Base-by-base conservation (phyloP, 352 stramenopile species). In the Phytophthora meadii region DNA sequence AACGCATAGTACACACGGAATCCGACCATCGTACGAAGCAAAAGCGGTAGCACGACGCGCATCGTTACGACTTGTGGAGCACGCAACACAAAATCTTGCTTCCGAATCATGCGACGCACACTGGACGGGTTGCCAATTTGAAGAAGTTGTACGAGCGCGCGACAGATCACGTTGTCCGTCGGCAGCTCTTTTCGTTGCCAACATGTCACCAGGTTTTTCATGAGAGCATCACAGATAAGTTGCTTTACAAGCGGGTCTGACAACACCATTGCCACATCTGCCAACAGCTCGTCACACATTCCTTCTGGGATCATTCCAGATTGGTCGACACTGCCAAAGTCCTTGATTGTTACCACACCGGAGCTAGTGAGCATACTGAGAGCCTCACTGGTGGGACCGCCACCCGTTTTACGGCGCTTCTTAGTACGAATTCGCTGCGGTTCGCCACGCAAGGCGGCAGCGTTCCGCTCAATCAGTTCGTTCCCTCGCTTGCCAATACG, bases 241-340 rank as follows among this genome's bases (percentile, higher is more conserved):
- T 90, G 80, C 62, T 93, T 94, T 36, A 93, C 84, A 27, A 86
- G 74, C 7, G 88, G 84, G 46, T 96, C 88, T 6, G 75, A 84
- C 48, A 96, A 49, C 32, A 96, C 77, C 50, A 96, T 68, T 15
- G 85, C 84, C 1, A 93, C 76, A 65, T 96, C 88, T 14, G 85
- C 83, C 12, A 96, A 66, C 6, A 82, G 59, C 15, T 91, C 84
- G 5, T 96, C 83, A 50, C 86, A 96, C 45, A 93, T 78, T 9
- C 86, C 86, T 61, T 96, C 88, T 0, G 76, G 78, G 17, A 96
- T 83, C 86, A 96, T 94, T 9, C 88, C 87, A 4, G 81, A 89
- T 65, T 90, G 82, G 30, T 92, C 82, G 27, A 92, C 77, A 63
- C 90, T 81, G 11, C 76, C 82, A 46, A 86, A 91, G 46, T 89